Evolutionary conservation across 1,284 basidiomycete genomes (phyloP).

Genomic region (Pseudozyma sp.): DNA sequence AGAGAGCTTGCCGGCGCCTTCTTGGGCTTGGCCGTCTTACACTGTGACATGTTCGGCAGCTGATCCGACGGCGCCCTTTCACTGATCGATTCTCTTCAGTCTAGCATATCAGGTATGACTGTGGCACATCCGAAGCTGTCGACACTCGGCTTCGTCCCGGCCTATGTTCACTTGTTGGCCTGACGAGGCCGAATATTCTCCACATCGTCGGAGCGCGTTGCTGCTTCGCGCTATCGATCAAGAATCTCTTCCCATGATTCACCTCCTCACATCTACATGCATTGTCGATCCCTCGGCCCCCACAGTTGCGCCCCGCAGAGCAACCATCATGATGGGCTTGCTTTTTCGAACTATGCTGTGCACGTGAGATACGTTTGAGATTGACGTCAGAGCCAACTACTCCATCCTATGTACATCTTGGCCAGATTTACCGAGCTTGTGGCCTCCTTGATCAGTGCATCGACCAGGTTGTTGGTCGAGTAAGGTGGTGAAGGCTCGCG

Average conservation of each 20-base stretch:
- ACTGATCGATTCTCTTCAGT: too few species aligned
- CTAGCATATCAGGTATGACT: too few species aligned
- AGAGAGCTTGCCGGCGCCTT: too few species aligned
- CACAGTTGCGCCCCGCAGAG: not conserved
- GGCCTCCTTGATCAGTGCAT: conserved; percentile 66
- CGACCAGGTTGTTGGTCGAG: conserved; percentile 65
- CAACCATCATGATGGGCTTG: not conserved
- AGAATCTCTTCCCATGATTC: not conserved
- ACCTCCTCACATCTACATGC: conserved; percentile 8
- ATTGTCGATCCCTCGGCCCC: conserved; percentile 10
- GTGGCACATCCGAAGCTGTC: too few species aligned
- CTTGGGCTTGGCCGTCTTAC: too few species aligned
- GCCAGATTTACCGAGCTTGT: conserved; percentile 57
- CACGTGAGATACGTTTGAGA: not conserved
- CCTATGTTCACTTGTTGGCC: too few species aligned
- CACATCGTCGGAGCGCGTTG: not conserved
- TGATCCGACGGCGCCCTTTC: too few species aligned
- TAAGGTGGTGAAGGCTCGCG: conserved; percentile 51
- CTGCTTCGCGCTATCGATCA: not conserved
- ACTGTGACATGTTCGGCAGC: too few species aligned
- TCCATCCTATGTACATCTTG: conserved; percentile 66
- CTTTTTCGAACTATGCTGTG: not conserved
- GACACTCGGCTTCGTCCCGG: too few species aligned
- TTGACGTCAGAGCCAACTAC: conserved; percentile 41
- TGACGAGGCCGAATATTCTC: too few species aligned